Conservation (phyloP, 176 grass and related monocot species). For the Eremochloa ophiuroides region DNA sequence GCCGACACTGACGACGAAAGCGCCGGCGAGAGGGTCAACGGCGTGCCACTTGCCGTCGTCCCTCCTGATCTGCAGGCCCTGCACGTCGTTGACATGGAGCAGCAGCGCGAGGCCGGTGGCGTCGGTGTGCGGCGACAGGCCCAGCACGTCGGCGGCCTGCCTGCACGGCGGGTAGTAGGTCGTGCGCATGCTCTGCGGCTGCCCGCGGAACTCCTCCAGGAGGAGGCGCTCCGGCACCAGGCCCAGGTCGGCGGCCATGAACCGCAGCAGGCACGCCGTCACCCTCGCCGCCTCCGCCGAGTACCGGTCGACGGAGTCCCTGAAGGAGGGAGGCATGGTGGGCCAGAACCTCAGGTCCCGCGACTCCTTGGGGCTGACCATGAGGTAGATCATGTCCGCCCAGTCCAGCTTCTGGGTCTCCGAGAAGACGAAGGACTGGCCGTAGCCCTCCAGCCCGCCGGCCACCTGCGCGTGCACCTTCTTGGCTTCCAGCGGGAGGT, state of each 20-base stretch:
- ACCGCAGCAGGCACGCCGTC: conserved; percentile 20
- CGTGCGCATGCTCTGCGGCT: conserved; percentile 41
- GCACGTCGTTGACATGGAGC: conserved; percentile 32
- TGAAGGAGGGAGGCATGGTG: not conserved
- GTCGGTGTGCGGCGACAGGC: conserved; percentile 62
- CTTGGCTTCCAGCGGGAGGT: conserved; percentile 25
- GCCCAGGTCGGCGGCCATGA: conserved; percentile 46
- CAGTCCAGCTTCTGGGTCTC: conserved; percentile 45
- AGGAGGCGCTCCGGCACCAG: conserved; percentile 31
- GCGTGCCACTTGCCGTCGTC: conserved; percentile 38
- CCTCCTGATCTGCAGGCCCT: conserved; percentile 46
- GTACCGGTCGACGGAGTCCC: conserved; percentile 31
- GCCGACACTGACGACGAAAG: conserved; percentile 43
- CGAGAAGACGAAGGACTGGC: conserved; percentile 32
- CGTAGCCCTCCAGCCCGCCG: conserved; percentile 26
- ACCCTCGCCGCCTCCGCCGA: conserved; percentile 29
- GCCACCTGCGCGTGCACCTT: not conserved
- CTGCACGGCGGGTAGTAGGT: conserved; percentile 60
- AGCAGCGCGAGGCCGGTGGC: conserved; percentile 22
- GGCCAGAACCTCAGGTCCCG: conserved; percentile 41
- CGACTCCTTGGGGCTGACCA: not conserved
- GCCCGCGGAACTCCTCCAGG: conserved; percentile 1
- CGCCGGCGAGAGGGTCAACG: conserved; percentile 25
- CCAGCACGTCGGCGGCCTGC: conserved; percentile 34
- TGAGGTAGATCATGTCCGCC: conserved; percentile 29